Evolutionary conservation across 306 rosid species (phyloP).

Genomic region (Ammopiptanthus mongolicus): DNA sequence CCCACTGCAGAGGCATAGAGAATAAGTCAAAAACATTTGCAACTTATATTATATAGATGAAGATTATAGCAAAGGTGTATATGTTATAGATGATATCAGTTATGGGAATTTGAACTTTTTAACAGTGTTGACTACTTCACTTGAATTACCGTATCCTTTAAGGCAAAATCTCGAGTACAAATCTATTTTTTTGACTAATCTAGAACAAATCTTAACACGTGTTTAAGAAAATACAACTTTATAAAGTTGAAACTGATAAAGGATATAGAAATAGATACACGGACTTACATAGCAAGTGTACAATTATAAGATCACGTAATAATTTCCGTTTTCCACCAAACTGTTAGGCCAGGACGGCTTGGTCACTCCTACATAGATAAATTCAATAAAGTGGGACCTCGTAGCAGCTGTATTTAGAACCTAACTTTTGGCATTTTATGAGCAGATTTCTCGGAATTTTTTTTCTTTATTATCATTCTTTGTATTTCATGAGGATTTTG

Average conservation of each 20-base stretch:
- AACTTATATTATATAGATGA: not conserved
- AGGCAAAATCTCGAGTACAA: not conserved
- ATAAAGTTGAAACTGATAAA: not conserved
- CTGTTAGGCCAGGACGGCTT: conserved; percentile 45
- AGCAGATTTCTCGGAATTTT: not conserved
- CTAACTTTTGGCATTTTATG: conserved; percentile 40
- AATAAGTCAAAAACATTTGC: not conserved
- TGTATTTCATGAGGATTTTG: not conserved
- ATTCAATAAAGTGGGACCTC: conserved; percentile 48
- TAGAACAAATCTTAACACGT: not conserved
- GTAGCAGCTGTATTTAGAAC: conserved; percentile 51
- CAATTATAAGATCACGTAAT: not conserved
- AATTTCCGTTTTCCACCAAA: conserved; percentile 33
- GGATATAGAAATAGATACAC: not conserved
- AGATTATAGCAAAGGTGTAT: not conserved
- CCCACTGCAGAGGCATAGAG: not conserved
- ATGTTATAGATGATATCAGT: not conserved
- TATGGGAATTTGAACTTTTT: conserved; percentile 5
- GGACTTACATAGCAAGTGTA: not conserved
- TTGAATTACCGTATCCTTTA: not conserved
- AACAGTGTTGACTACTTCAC: not conserved
- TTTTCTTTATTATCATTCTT: not conserved
- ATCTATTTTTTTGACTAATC: too few relatives aligned
- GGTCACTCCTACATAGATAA: conserved; percentile 19
- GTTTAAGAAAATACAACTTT: not conserved